Percentiles rank a stretch among this genome's conserved stretches.
Evolutionary conservation across 441 rosid genomes (phyloP).

Genomic region (Oxalis stricta): DNA sequence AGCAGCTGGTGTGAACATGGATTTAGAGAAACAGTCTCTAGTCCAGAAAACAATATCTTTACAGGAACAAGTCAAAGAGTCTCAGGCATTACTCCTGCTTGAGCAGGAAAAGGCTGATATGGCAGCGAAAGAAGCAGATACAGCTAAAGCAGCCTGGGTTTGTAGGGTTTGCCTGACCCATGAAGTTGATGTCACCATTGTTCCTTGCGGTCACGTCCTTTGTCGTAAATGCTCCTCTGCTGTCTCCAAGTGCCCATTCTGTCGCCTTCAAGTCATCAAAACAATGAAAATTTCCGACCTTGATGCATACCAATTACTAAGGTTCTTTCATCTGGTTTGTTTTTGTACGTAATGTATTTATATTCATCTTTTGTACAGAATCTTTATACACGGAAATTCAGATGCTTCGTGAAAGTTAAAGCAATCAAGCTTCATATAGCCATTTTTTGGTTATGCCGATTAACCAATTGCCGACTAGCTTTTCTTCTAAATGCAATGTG

Average conservation of each 20-base stretch:
- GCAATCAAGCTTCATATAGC: too few species aligned
- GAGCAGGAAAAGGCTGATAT: conserved; percentile 83
- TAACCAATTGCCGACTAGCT: too few species aligned
- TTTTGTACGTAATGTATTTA: too few species aligned
- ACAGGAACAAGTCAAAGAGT: conserved; percentile 71
- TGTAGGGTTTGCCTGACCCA: conserved; percentile 77
- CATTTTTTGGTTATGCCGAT: too few species aligned
- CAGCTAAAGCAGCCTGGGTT: conserved; percentile 82
- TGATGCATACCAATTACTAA: too few species aligned
- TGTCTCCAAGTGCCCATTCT: conserved; percentile 85
- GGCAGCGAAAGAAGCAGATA: conserved; percentile 70
- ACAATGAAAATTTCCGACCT: conserved; percentile 64
- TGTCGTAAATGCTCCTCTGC: conserved; percentile 75
- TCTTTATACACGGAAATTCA: too few species aligned
- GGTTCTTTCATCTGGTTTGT: conserved; percentile 5
- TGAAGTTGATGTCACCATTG: conserved; percentile 71
- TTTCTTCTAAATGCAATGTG: too few species aligned
- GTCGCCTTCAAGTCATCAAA: conserved; percentile 61
- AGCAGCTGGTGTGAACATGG: conserved; percentile 81
- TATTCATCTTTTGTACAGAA: too few species aligned
- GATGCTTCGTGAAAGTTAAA: too few species aligned
- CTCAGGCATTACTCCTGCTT: conserved; percentile 64
- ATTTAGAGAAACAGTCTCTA: conserved; percentile 69
- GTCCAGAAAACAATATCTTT: conserved; percentile 57
- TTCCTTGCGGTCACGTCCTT: conserved; percentile 91